Conservation (phyloP, 129 eudicot genomes). For the Artemisia tridentata region DNA sequence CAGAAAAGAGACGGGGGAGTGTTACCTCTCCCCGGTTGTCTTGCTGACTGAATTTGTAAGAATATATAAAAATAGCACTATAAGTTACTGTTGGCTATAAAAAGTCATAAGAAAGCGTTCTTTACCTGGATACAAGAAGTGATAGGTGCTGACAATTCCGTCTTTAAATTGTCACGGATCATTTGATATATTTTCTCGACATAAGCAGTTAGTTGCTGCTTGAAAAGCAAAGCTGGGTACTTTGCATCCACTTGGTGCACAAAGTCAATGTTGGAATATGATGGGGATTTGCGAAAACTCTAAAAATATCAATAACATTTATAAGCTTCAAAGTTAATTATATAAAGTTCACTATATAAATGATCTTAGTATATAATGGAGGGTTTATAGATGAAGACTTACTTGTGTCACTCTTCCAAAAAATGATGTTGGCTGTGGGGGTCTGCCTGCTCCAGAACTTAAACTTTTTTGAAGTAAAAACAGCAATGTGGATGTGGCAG, state of each 20-base stretch:
- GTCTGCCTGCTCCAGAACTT: constrained; percentile 53
- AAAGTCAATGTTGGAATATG: constrained; percentile 46
- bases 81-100: constrained; percentile 6
- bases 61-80: constrained; percentile 19
- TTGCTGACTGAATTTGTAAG: constrained; percentile 38
- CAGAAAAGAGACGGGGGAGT: constrained; percentile 57
- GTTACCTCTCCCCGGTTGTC: constrained; percentile 24
- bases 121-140: constrained; percentile 66
- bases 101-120: background rate
- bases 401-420: constrained; percentile 94
- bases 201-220: constrained; percentile 88
- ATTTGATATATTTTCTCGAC: constrained; percentile 85
- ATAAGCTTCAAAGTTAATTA: constrained; percentile 12
- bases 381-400: constrained; percentile 17
- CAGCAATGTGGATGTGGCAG: constrained; percentile 76
- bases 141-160: constrained; percentile 52
- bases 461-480: constrained; percentile 64
- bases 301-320: constrained; percentile 15
- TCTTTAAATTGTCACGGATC: constrained; percentile 72
- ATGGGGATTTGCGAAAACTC: constrained; percentile 61
- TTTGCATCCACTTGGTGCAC: constrained; percentile 82
- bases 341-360: constrained; percentile 5
- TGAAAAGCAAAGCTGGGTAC: constrained; percentile 92
- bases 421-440: constrained; percentile 69
- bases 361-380: background rate